phyloP scores from a whole-genome alignment of 352 stramenopile species.

The Phytophthora syringae region DNA sequence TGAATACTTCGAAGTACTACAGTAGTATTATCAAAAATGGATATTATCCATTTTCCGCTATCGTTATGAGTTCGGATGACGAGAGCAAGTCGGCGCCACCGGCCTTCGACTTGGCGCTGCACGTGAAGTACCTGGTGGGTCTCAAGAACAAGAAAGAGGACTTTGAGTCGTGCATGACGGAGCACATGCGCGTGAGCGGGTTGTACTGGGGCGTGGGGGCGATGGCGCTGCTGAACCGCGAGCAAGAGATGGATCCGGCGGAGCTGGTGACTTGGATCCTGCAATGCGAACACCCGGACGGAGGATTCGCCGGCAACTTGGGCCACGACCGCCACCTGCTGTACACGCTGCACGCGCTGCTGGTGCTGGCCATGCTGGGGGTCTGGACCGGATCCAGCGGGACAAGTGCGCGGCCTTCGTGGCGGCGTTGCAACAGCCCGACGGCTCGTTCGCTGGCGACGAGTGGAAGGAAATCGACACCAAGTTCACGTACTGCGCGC shows the following conservation, averaged over 20 bases:
- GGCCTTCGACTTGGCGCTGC: conserved; percentile 68
- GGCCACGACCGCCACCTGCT: conserved; percentile 97
- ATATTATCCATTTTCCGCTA: no score
- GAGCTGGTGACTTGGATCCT: conserved; percentile 96
- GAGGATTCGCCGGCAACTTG: conserved; percentile 96
- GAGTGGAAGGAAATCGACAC: conserved; percentile 98
- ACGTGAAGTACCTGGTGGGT: conserved; percentile 80
- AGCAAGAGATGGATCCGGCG: conserved; percentile 82
- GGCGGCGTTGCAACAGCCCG: conserved; percentile 92
- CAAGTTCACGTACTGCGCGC: conserved; percentile 98
- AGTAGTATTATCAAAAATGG: no score
- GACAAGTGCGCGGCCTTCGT: conserved; percentile 89
- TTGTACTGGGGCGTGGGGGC: conserved; percentile 98
- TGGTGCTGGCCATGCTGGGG: conserved; percentile 96
- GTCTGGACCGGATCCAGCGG: conserved; percentile 81
- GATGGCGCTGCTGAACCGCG: conserved; percentile 92
- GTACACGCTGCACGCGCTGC: conserved; percentile 97
- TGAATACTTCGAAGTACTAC: no score
- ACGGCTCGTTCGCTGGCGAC: conserved; percentile 98
- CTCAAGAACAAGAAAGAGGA: conserved; percentile 90
- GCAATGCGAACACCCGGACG: conserved; percentile 92
- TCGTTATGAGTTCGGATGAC: conserved; percentile 21
- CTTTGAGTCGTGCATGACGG: conserved; percentile 94
- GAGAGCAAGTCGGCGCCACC: conserved; percentile 33
- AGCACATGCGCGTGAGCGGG: conserved; percentile 97